A percentile compares a stretch with the other conserved stretches of the same genome.
phyloP scores from a whole-genome alignment of 495 filamentous ascomycete species.

The Glarea lozoyensis region DNA sequence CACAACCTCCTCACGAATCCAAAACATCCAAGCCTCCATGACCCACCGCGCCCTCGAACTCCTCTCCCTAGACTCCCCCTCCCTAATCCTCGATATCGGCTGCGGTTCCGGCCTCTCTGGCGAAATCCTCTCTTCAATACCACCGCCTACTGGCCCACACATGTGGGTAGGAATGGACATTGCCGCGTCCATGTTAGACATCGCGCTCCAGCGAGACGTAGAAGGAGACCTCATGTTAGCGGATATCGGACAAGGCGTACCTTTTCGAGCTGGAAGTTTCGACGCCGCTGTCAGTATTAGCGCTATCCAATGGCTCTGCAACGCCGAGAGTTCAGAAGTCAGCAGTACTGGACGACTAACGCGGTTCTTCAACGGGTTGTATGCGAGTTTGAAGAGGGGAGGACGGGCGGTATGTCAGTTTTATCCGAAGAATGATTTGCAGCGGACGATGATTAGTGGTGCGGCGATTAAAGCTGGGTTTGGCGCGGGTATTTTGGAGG shows the following conservation, averaged over 20 bases:
- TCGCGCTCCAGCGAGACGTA: conserved; percentile 83
- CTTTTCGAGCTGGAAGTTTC: conserved; percentile 86
- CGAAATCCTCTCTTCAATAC: conserved; percentile 70
- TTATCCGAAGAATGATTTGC: conserved; percentile 90
- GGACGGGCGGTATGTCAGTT: conserved; percentile 94
- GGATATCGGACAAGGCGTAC: conserved; percentile 91
- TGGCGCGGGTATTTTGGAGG: conserved; percentile 87
- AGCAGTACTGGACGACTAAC: conserved; percentile 63
- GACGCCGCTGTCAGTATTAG: conserved; percentile 92
- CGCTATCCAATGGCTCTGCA: conserved; percentile 96
- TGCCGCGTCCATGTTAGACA: conserved; percentile 82
- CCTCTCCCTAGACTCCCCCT: conserved; percentile 70
- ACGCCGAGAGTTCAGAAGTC: conserved; percentile 81
- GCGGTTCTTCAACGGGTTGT: conserved; percentile 89
- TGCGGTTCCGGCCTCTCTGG: conserved; percentile 93
- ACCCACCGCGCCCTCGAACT: conserved; percentile 86
- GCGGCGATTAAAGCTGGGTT: conserved; percentile 92
- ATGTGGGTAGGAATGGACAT: conserved; percentile 95
- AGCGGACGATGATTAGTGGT: conserved; percentile 80
- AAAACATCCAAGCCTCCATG: conserved; percentile 91
- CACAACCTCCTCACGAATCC: conserved; percentile 93
- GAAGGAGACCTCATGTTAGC: conserved; percentile 88
- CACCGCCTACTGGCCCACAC: conserved; percentile 67
- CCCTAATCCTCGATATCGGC: conserved; percentile 86
- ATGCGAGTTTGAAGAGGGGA: conserved; percentile 72